phyloP scores from a whole-genome alignment of 2,329 filamentous ascomycete genomes.

The Microdochium bolleyi region DNA sequence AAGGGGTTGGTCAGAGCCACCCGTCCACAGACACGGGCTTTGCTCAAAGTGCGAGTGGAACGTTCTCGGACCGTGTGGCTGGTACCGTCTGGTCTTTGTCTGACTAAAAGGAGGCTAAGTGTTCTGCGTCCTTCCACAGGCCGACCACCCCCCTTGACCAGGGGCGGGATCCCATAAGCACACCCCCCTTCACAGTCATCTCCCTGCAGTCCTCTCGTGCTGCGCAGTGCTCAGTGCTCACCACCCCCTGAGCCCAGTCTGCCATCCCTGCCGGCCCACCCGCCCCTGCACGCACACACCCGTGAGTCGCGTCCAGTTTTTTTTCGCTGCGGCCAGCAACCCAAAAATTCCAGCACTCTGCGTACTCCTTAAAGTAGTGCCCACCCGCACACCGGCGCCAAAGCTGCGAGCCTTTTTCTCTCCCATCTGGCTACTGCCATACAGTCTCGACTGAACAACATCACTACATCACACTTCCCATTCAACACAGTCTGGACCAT shows the following conservation, averaged over 20 bases:
- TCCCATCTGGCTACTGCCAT: background rate
- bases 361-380: background rate
- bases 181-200: background rate
- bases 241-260: background rate
- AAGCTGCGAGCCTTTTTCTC: background rate
- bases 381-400: background rate
- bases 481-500: conserved; percentile 19
- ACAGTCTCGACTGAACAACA: background rate
- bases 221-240: background rate
- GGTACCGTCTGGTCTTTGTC: background rate
- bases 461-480: background rate
- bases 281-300: background rate
- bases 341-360: background rate
- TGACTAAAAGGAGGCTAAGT: background rate
- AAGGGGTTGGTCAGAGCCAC: too few species aligned
- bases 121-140: background rate
- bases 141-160: background rate
- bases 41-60: background rate
- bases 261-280: background rate
- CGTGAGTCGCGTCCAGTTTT: background rate
- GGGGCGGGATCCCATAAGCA: background rate
- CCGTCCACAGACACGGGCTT: background rate
- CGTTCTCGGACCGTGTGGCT: background rate
- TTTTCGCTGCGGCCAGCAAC: background rate
- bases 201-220: background rate